Evolutionary conservation across 1,284 basidiomycete species (phyloP), one percentile per base, ranked within the genome.

Genomic region (Ceratobasidium sp.): DNA sequence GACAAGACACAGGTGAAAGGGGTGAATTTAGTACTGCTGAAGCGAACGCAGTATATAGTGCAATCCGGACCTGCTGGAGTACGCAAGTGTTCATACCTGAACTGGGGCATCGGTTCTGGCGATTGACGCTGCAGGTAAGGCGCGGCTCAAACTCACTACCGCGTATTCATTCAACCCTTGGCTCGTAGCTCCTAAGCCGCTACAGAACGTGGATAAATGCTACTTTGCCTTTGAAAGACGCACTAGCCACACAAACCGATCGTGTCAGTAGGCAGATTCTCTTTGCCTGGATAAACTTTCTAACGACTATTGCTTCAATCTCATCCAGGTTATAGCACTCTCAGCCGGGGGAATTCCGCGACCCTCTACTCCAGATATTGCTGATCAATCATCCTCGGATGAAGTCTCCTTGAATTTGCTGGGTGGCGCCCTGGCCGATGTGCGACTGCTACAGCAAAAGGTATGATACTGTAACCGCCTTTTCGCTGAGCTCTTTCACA

Each of bases 61-160:
- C 95, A 1, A 88, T 97, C 55, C 86, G 88, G 51, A 89, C 89
- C 6, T 96, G 95, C 83, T 98, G 97, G 96, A 93, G 91, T 79
- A 89, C 91, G 10, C 92, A 96, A 63, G 89, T 97, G 13, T 97
- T 91, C 84, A 91, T 98, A 61, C 92, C 93, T 2, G 93, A 96
- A 78, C 86, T 98, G 10, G 89, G 90, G 40, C 89, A 93, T 84
- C 90, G 94, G 71, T 97, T 98, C 84, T 98, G 96, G 97, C 91
- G 90, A 80, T 86, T 98, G 78, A 94, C 92, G 3, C 85, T 98
- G 49, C 97, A 98, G 90, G 95, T 95, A 66, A 67, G 85, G 78
- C 13, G n/a, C 23, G 44, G n/a, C 26, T 23, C 40, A 75, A 70
- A n/a, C n/a, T 44, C n/a, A 10, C n/a, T 10, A 28, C 10, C n/a